Evolutionary conservation across 129 eudicot genomes (phyloP).

Genomic region (Artemisia argyi): DNA sequence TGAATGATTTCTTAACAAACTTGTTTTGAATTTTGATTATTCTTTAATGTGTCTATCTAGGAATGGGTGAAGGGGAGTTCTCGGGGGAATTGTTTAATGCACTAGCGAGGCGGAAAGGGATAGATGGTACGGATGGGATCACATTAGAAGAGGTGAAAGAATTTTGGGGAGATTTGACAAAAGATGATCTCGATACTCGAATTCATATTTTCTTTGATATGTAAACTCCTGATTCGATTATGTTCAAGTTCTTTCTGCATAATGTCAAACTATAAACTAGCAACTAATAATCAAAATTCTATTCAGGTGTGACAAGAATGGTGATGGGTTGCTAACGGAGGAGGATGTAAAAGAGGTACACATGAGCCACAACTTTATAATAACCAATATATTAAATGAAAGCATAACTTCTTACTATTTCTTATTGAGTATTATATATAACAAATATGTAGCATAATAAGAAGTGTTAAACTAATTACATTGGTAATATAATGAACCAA

Average conservation of each 20-base stretch:
- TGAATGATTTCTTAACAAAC: not conserved
- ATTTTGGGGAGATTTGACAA: constrained; percentile 86
- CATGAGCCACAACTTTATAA: not conserved
- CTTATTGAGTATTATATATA: not conserved
- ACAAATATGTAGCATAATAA: not conserved
- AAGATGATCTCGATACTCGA: constrained; percentile 67
- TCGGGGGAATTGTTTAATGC: constrained; percentile 74
- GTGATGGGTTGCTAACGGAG: constrained; percentile 83
- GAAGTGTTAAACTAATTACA: not conserved
- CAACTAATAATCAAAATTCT: constrained; percentile 11
- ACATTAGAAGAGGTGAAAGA: constrained; percentile 40
- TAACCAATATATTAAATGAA: not conserved
- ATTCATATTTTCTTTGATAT: constrained; percentile 94
- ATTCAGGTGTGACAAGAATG: constrained; percentile 97
- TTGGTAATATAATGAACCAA: not conserved
- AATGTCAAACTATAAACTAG: not conserved
- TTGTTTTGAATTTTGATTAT: not conserved
- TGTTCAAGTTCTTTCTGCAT: not conserved
- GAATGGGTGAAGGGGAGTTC: constrained; percentile 89
- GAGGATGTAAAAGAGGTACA: constrained; percentile 95
- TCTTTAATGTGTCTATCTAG: constrained; percentile 37
- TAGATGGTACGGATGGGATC: constrained; percentile 60
- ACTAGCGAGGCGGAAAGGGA: constrained; percentile 61
- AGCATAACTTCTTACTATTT: too few relatives aligned
- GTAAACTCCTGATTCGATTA: constrained; percentile 35